Conservation (phyloP, 108 stramenopile genomes). For the Pelagomonas calceolata region DNA sequence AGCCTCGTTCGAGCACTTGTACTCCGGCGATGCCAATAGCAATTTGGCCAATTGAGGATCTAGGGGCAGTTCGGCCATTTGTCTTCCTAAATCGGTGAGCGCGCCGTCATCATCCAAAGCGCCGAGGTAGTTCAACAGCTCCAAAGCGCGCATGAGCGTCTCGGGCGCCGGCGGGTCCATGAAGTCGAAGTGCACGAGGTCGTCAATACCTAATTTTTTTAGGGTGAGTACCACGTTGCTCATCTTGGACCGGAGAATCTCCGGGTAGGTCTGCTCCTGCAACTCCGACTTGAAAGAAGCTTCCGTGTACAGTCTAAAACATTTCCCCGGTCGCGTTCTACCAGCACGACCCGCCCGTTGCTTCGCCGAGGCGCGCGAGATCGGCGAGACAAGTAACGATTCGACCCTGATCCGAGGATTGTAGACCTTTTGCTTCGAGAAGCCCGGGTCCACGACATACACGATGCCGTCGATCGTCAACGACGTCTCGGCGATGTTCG, state of each 20-base stretch:
- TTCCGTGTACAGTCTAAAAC: slow-evolving; percentile 98
- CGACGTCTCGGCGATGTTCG: slow-evolving; percentile 97
- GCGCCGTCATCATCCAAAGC: slow-evolving; percentile 95
- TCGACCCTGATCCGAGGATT: slow-evolving; percentile 97
- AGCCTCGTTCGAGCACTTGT: slow-evolving; percentile 90
- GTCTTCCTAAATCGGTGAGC: slow-evolving; percentile 84
- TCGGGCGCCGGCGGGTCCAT: slow-evolving; percentile 99
- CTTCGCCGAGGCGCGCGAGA: slow-evolving; percentile 86
- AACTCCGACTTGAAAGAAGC: slow-evolving; percentile 85
- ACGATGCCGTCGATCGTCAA: slow-evolving; percentile 99
- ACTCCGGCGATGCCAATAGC: slow-evolving; percentile 84
- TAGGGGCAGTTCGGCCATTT: slow-evolving; percentile 90
- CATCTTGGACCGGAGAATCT: slow-evolving; percentile 89
- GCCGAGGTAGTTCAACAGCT: slow-evolving; percentile 91
- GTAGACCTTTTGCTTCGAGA: slow-evolving; percentile 99
- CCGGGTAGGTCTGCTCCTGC: slow-evolving; percentile 96
- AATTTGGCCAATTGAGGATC: slow-evolving; percentile 83
- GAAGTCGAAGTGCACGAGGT: slow-evolving; percentile 98
- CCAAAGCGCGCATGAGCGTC: slow-evolving; percentile 96
- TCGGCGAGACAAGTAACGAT: slow-evolving; percentile 90
- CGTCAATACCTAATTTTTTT: slow-evolving; percentile 92
- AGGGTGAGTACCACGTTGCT: slow-evolving; percentile 85
- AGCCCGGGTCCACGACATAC: slow-evolving; percentile 98
- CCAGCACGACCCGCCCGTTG: slow-evolving; percentile 92
- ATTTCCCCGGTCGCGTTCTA: slow-evolving; percentile 95